Base-by-base conservation (phyloP, 257 asterid species). In the Forsythia suspensa region DNA sequence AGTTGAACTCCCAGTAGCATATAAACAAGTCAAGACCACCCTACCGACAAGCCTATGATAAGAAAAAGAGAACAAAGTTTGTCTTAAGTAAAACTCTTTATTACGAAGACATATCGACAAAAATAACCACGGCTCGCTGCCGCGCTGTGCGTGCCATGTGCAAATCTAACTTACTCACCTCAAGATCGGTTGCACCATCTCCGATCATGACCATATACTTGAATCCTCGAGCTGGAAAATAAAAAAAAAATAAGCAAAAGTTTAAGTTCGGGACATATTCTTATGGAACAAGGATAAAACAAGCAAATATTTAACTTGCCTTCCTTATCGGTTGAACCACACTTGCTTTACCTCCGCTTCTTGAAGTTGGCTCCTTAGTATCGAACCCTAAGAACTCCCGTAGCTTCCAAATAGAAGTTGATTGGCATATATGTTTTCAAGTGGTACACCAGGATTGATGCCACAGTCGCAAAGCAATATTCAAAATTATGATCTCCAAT, bases 161-260 rank as follows among this genome's bases (percentile, higher is more conserved):
- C n/a, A n/a, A n/a, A n/a, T n/a, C n/a, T n/a, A n/a, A n/a, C n/a
- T n/a, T n/a, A n/a, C n/a, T n/a, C 41, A 95, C 99, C 94, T 95
- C 98, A 63, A 93, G 94, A 89, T 95, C 98, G 61, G 99, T 93
- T 71, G 98, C 99, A 48, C 99, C 99, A 84, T 95, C 99, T 70
- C 99, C 99, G 82, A 95, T 88, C 98, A 95, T 95, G 87, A 93
- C 93, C 57, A 93, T 10, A 41, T 90, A 87, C 77, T 84, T 86
- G 88, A 85, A 92, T 73, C 93, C 92, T 71, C 74, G 79, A 39
- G 77, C 91, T 93, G 92, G 16, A 82, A 79, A 72, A n/a, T n/a
- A 40, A 24, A 8, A 29, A 66, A 68, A 21, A 61, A 55, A 55
- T 55, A 73, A 12, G 13, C 36, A 12, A 18, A 68, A 38, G 18